Conservation (phyloP, 176 grass and related monocot species). For the Bolboschoenus planiculmis region DNA sequence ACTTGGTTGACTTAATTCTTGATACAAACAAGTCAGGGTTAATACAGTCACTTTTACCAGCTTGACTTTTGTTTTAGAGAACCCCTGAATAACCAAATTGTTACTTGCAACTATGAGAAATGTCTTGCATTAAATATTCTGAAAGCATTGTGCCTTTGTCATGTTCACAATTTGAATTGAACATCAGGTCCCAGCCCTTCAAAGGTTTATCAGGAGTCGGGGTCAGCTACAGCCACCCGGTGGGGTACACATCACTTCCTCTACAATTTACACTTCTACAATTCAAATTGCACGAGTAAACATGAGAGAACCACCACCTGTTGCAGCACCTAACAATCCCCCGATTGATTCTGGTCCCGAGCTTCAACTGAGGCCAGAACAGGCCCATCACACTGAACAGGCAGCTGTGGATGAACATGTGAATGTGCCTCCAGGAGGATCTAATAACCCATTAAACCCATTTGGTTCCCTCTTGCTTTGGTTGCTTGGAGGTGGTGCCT, state of each 20-base stretch:
- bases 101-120: background rate
- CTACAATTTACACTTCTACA: conserved; percentile 89
- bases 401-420: conserved; percentile 18
- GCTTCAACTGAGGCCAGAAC: conserved; percentile 25
- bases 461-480: conserved; percentile 56
- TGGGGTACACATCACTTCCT: conserved; percentile 84
- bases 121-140: background rate
- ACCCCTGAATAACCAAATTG: background rate
- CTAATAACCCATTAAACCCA: conserved; percentile 19
- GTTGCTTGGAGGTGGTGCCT: conserved; percentile 67
- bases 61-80: background rate
- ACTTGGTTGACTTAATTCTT: background rate
- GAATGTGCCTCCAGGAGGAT: conserved; percentile 1
- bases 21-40: background rate
- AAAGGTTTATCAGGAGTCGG: conserved; percentile 81
- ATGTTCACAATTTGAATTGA: conserved; percentile 5
- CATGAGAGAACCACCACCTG: conserved; percentile 36
- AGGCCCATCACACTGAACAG: conserved; percentile 28
- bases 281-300: conserved; percentile 89
- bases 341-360: conserved; percentile 29
- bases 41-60: background rate
- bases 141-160: background rate
- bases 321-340: conserved; percentile 26
- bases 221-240: conserved; percentile 65
- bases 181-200: conserved; percentile 87